These are phyloP conservation scores for Chlorella vulgaris DNA, from an alignment of 139 green algal genomes.

Conservation along the genomic window DNA sequence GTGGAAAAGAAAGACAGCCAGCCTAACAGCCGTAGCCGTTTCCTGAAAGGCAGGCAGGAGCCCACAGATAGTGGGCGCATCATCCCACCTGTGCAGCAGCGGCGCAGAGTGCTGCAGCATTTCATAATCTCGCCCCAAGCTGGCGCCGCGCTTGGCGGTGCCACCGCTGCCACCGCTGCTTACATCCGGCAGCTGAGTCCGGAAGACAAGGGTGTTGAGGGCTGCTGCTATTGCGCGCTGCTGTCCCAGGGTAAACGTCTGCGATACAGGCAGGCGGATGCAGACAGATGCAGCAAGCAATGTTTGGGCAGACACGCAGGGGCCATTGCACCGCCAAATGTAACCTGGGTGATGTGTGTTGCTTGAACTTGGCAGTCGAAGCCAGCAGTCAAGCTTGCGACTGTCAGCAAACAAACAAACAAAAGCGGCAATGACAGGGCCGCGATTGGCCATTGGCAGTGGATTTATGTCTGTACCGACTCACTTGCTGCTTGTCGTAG, in stretches of 20 bases:
- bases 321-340: too few species aligned
- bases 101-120: constrained; percentile 30
- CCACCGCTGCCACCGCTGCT: neutral
- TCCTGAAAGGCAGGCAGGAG: too few species aligned
- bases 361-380: too few species aligned
- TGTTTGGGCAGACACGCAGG: too few species aligned
- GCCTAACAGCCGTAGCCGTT: too few species aligned
- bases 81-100: constrained; percentile 25
- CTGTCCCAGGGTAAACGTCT: constrained; percentile 57
- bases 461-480: neutral
- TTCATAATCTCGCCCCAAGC: neutral
- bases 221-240: constrained; percentile 70
- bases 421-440: neutral
- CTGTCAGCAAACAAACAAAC: too few species aligned
- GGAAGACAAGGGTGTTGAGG: constrained; percentile 85
- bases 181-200: constrained; percentile 51
- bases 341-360: too few species aligned
- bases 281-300: neutral
- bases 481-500: constrained; percentile 55
- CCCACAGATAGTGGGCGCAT: neutral
- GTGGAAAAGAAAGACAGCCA: too few species aligned
- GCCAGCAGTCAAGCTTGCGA: too few species aligned
- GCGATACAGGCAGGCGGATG: neutral
- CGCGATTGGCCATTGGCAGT: too few species aligned
- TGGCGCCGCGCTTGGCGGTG: neutral